Evolutionary conservation across 2,329 filamentous ascomycete genomes (phyloP).

Genomic region (Pseudohalonectria lignicola): DNA sequence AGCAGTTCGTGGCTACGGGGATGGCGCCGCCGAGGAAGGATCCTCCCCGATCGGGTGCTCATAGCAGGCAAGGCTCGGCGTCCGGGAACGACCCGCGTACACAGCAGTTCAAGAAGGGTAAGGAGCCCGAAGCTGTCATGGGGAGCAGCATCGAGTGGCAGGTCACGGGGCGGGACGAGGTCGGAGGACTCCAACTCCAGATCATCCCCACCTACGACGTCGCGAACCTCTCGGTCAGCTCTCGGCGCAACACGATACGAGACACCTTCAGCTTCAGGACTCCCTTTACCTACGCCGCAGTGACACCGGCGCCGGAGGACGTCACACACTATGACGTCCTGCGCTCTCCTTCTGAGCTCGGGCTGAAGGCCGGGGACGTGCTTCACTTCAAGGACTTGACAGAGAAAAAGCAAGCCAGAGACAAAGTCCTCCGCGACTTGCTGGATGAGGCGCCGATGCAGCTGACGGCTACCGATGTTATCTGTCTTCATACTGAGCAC

Average conservation of each 20-base stretch:
- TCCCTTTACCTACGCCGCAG: background rate
- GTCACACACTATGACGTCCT: background rate
- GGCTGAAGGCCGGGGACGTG: background rate
- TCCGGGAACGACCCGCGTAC: background rate
- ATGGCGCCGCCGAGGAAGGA: background rate
- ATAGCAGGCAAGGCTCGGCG: too few relatives aligned
- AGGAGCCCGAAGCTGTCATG: background rate
- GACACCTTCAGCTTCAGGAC: background rate
- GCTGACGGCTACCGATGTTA: background rate
- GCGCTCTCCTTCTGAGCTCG: background rate
- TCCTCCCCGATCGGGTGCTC: too few relatives aligned
- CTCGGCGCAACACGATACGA: background rate
- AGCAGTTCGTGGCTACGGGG: conserved; percentile 6
- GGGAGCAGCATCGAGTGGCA: conserved; percentile 3
- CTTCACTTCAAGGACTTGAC: conserved; percentile 1
- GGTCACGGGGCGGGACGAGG: conserved; percentile 3
- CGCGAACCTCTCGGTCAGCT: background rate
- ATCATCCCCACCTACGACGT: background rate
- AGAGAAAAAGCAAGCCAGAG: background rate
- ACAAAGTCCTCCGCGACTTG: background rate
- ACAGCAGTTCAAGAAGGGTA: background rate
- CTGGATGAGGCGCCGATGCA: background rate
- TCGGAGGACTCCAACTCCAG: conserved; percentile 4
- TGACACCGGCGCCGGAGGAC: background rate
- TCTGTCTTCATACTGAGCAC: background rate